Evolutionary conservation across 106 monocot species (phyloP).

Genomic region (Dendrobium officinale): DNA sequence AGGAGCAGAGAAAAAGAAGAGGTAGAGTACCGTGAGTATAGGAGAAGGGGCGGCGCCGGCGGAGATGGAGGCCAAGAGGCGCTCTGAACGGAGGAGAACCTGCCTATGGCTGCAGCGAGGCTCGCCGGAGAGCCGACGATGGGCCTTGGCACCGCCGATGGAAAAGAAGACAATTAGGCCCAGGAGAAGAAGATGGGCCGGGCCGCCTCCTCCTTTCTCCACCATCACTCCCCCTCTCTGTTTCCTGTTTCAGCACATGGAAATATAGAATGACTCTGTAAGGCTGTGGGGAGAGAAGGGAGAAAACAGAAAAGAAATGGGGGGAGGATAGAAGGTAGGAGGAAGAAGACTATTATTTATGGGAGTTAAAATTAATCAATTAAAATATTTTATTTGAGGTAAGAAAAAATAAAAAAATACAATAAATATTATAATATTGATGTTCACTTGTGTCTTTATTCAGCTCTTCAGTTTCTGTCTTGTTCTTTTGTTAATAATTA

Average conservation of each 20-base stretch:
- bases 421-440: background rate
- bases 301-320: background rate
- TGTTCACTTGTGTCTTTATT: background rate
- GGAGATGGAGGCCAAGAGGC: background rate
- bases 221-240: background rate
- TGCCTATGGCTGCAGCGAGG: background rate
- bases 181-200: background rate
- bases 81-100: background rate
- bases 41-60: background rate
- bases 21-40: background rate
- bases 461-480: background rate
- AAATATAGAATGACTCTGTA: background rate
- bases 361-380: background rate
- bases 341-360: background rate
- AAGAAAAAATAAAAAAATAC: background rate
- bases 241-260: background rate
- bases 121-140: background rate
- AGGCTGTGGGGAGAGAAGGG: background rate
- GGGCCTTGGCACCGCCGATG: background rate
- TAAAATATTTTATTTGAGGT: background rate
- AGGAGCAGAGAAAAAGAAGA: background rate
- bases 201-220: background rate
- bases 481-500: no score
- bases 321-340: background rate
- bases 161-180: background rate